Base-by-base conservation (phyloP, 108 stramenopile species). In the Skeletonema marinoi region DNA sequence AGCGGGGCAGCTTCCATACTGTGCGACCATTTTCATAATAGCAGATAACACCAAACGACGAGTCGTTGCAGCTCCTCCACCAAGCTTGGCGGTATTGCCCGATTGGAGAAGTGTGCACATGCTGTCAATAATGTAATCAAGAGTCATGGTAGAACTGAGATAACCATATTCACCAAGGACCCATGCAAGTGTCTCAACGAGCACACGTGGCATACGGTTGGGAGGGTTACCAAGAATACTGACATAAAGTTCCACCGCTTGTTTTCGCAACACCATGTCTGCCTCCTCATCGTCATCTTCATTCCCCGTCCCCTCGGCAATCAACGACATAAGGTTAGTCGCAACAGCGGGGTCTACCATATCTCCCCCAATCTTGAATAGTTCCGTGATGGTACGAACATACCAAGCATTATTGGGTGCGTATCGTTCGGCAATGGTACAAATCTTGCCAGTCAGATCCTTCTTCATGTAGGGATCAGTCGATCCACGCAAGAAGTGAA, bases 91-190 rank as follows among this genome's bases (percentile, higher is more conserved):
- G 56, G 71, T 48, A 51, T 71, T 84, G 58, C 77, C 72, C 21
- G 70, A 77, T 65, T 75, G 62, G 13, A 70, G 78, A 63, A 90
- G 74, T 1, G 56, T 48, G 79, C 96, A 97, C 54, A 99, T 83
- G 25, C 86, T 76, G 36, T 85, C 73, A 65, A 96, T 71, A 38
- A 98, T 86, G 60, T 82, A 86, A 14, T 89, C 90, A 65, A 96
- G 74, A n/a, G 87, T 60, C 66, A 74, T 66, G 50, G 44, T 70
- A 10, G 90, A 80, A 46, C 89, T 83, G 70, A 99, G 85, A 68
- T 96, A 98, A 31, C 90, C 98, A 85, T 98, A 99, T 85, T 99
- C 99, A 32, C 99, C 99, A 63, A 99, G 90, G 42, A 95, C 94
- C 99, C 99, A 99, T 11, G 98, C 96, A 86, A 98, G 88, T 38